phyloP scores from a whole-genome alignment of 1,284 basidiomycete genomes.

The Salmacisia buchloeana region DNA sequence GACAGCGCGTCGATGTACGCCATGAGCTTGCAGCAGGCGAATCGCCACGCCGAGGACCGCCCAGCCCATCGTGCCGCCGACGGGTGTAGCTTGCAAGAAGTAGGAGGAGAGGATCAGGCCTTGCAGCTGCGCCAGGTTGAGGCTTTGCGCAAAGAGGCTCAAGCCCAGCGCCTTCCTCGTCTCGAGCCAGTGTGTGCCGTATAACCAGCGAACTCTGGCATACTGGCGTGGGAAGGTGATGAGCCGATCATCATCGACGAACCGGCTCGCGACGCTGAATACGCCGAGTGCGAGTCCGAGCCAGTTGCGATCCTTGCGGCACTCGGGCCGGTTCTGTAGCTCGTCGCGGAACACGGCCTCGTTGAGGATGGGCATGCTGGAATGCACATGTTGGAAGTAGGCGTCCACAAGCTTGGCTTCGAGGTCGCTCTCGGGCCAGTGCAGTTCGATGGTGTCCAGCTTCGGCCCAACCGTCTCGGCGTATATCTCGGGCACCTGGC shows the following conservation, averaged over 20 bases:
- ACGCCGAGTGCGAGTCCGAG: constrained; percentile 23
- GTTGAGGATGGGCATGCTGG: constrained; percentile 30
- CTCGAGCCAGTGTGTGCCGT: constrained; percentile 27
- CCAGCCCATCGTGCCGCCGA: constrained; percentile 29
- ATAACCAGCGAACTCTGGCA: constrained; percentile 10
- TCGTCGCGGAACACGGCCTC: constrained; percentile 28
- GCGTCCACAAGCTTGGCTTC: constrained; percentile 25
- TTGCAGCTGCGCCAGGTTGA: constrained; percentile 10
- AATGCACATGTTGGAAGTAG: constrained; percentile 27
- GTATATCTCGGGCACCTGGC: background rate
- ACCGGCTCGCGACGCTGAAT: constrained; percentile 30
- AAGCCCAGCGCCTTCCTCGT: constrained; percentile 17
- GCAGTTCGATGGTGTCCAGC: constrained; percentile 5
- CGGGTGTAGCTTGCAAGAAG: constrained; percentile 19
- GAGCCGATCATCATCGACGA: constrained; percentile 22
- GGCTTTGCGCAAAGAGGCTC: background rate
- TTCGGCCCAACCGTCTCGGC: background rate
- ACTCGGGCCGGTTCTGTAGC: constrained; percentile 16
- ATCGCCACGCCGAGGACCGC: constrained; percentile 26
- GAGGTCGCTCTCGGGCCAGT: constrained; percentile 34
- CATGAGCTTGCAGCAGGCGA: constrained; percentile 29
- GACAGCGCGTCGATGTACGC: constrained; percentile 33
- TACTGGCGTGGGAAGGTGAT: constrained; percentile 14
- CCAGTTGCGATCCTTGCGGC: constrained; percentile 28
- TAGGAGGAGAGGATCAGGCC: constrained; percentile 8